Evolutionary conservation across 2,329 filamentous ascomycete genomes (phyloP).

Genomic region (Hypoxylon sp.): DNA sequence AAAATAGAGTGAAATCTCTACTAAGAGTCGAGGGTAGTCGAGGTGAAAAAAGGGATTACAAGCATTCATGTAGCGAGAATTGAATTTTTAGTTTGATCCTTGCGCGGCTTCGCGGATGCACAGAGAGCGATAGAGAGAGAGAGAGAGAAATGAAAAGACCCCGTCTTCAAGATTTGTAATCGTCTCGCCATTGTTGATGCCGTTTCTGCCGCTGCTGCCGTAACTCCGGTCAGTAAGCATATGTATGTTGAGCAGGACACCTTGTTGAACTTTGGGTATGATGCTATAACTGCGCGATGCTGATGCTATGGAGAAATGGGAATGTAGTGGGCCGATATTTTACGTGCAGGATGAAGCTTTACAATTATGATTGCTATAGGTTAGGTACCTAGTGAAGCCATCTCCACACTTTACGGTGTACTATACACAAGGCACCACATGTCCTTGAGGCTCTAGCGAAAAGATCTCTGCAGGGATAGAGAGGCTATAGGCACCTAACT

Average conservation of each 20-base stretch:
- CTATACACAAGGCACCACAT: neutral
- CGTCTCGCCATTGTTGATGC: neutral
- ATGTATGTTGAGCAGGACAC: neutral
- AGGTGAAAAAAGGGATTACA: neutral
- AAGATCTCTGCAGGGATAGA: neutral
- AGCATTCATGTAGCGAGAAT: conserved; percentile 4
- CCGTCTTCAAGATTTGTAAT: neutral
- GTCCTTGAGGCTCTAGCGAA: neutral
- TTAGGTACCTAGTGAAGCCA: neutral
- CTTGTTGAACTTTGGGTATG: neutral
- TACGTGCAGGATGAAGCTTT: neutral
- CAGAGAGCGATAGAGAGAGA: neutral
- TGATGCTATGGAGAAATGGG: neutral
- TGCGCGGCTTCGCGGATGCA: neutral
- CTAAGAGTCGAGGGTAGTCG: neutral
- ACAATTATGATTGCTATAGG: neutral
- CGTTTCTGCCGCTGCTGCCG: neutral
- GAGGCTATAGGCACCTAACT: neutral
- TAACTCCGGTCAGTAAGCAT: neutral
- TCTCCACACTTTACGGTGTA: neutral
- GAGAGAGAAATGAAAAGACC: neutral
- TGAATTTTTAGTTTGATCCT: neutral
- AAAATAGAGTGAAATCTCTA: neutral
- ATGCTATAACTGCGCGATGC: neutral
- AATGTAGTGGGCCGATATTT: neutral